Evolutionary conservation across 345 rosid species (phyloP), one percentile per base, ranked within the genome.

Genomic region (Pugionium cornutum): DNA sequence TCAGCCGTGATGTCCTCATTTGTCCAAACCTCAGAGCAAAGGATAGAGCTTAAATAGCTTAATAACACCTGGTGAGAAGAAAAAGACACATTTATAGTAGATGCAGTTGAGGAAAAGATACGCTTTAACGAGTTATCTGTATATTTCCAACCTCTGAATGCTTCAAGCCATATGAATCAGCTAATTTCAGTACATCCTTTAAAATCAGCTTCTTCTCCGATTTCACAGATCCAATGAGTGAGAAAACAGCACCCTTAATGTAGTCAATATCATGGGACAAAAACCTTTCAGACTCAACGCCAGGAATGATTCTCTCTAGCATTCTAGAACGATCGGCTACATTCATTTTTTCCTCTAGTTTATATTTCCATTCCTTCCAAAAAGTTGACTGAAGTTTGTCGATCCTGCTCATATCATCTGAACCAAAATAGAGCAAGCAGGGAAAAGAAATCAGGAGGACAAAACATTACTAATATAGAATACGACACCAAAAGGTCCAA

Each of bases 301-400:
- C 96, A 25, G 96, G 97, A 66, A 88, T 90, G 48, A 90, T 78
- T 68, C 84, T 83, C 81, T 94, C 91, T 74, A 88, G 63, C 47
- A 73, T 75, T 77, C 96, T 90, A 65, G 97, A 85, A 58, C 62
- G 96, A 67, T 88, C 96, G 1, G 99, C 86, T 54, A 75, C 77
- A 56, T 53, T 73, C 78, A 81, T 90, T 75, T 89, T 88, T 47
- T 83, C 96, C 81, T 90, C 99, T 75, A 94, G 76, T 72, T 90
- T 90, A 70, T 83, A 75, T 74, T 94, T 90, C 99, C 99, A 94
- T 30, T 94, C 92, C 75, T 83, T 83, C 99, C 99, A 90, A 75
- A 94, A 94, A 35, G 90, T 84, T 53, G 97, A 86, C 8, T 89
- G 96, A 50, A 82, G 90, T 78, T 79, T 76, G 69, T 88, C 90